Percentiles rank a stretch among this genome's conserved stretches.
Conservation (phyloP, 2,329 filamentous ascomycete species). For the Bipolaris cookei region DNA sequence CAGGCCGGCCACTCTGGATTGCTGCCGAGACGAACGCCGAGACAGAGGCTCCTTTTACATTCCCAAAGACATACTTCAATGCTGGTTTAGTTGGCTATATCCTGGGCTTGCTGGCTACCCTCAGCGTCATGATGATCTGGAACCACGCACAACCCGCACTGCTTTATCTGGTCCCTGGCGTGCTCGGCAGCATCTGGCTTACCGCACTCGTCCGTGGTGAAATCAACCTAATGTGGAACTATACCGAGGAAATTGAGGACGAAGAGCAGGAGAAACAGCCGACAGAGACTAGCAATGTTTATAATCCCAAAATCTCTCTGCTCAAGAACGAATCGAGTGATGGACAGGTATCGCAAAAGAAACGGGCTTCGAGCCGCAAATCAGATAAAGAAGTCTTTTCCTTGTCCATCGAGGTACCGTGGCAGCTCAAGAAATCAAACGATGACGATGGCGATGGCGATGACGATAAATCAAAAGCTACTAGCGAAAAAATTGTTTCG, state of each 20-base stretch:
- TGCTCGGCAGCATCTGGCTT: conserved; percentile 75
- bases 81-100: conserved; percentile 79
- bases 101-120: conserved; percentile 75
- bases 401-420: conserved; percentile 46
- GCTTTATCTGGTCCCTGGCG: conserved; percentile 88
- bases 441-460: too few relatives aligned
- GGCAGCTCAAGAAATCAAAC: conserved; percentile 27
- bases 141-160: conserved; percentile 87
- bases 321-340: conserved; percentile 21
- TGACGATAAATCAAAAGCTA: neutral
- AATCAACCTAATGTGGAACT: conserved; percentile 76
- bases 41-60: conserved; percentile 54
- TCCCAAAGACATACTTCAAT: conserved; percentile 85
- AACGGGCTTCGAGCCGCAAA: conserved; percentile 21
- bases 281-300: conserved; percentile 19
- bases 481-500: neutral
- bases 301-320: neutral
- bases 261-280: conserved; percentile 28
- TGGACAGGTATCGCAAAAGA: conserved; percentile 14
- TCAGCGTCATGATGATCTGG: conserved; percentile 77
- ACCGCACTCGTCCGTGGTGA: conserved; percentile 77
- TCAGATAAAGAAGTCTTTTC: conserved; percentile 43
- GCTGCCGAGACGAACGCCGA: conserved; percentile 6
- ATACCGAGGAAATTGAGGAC: conserved; percentile 68
- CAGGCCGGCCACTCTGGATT: conserved; percentile 36